Base-by-base conservation (phyloP, 2,329 filamentous ascomycete species). In the Corinectria fuckeliana region DNA sequence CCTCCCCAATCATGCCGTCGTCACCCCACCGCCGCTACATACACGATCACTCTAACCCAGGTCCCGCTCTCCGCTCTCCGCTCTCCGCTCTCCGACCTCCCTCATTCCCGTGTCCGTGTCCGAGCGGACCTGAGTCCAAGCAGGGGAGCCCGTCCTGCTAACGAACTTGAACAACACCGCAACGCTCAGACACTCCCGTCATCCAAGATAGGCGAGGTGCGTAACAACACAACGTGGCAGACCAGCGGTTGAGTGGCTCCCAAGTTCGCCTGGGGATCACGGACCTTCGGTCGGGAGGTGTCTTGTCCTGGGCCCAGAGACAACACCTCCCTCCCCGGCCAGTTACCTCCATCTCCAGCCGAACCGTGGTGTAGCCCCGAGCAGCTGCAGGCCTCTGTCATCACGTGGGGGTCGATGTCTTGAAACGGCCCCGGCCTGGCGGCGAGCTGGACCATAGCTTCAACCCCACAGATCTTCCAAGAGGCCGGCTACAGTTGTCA, bases 91-190 rank as follows among this genome's bases (percentile, higher is more conserved):
- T n/a, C 30, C 32, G 32, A 34, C 32, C 32, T 34, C 14, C 14
- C 32, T 5, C 28, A n/a, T 25, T 41, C 39, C 36, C 36, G n/a
- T 26, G 34, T 34, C 16, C 41, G 23, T 41, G 45, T 53, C 36
- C 49, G 44, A 57, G 41, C 53, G 56, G 50, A 36, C 50, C 42
- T 45, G n/a, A n/a, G n/a, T n/a, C n/a, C n/a, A n/a, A n/a, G n/a
- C n/a, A n/a, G n/a, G n/a, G n/a, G n/a, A n/a, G 38, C 18, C 41
- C 55, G 48, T 50, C 44, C 42, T 44, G 56, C 49, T 47, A 58
- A 39, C 26, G n/a, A n/a, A n/a, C 56, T 42, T 26, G n/a, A 38
- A 48, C 56, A 25, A 36, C 51, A 58, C 38, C 25, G n/a, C 41
- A 16, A 44, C 32, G 39, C 39, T 45, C 50, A 50, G 50, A 54